Conservation (phyloP, 352 stramenopile genomes). For the Globisporangium spinosum region DNA sequence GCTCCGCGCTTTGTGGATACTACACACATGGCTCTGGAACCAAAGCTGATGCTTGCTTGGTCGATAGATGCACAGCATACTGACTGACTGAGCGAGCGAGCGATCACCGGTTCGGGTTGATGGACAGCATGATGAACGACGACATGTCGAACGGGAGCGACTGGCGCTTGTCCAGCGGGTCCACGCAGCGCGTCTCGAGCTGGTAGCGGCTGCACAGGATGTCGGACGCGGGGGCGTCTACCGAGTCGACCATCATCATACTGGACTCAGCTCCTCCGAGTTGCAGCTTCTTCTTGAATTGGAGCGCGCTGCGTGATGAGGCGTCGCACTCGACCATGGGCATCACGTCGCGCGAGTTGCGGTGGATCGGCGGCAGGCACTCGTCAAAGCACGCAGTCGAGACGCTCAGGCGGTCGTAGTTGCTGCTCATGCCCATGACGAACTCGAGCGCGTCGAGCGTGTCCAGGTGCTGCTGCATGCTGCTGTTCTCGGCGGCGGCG, state of each 20-base stretch:
- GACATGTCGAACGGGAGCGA: constrained; percentile 15
- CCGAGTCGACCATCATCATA: neutral
- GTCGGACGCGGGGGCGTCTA: constrained; percentile 8
- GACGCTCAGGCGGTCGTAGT: constrained; percentile 11
- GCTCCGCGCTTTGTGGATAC: neutral
- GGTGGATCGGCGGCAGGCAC: constrained; percentile 18
- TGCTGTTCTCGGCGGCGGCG: neutral
- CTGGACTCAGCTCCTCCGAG: neutral
- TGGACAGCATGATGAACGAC: constrained; percentile 15
- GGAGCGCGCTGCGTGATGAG: constrained; percentile 5
- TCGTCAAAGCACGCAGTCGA: constrained; percentile 6
- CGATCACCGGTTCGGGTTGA: constrained; percentile 20
- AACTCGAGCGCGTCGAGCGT: constrained; percentile 6
- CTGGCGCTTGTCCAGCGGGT: constrained; percentile 14
- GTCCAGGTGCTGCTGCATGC: neutral
- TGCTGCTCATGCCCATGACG: constrained; percentile 10
- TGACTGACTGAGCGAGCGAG: neutral
- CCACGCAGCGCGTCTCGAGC: constrained; percentile 14
- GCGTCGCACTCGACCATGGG: constrained; percentile 15
- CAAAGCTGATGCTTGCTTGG: neutral
- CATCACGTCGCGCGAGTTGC: constrained; percentile 15
- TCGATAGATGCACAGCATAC: neutral
- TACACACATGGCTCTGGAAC: neutral
- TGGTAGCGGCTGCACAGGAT: constrained; percentile 12
- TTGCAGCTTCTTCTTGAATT: constrained; percentile 23